phyloP scores from a whole-genome alignment of 2,329 filamentous ascomycete genomes.

The Cucurbitaria berberidis region DNA sequence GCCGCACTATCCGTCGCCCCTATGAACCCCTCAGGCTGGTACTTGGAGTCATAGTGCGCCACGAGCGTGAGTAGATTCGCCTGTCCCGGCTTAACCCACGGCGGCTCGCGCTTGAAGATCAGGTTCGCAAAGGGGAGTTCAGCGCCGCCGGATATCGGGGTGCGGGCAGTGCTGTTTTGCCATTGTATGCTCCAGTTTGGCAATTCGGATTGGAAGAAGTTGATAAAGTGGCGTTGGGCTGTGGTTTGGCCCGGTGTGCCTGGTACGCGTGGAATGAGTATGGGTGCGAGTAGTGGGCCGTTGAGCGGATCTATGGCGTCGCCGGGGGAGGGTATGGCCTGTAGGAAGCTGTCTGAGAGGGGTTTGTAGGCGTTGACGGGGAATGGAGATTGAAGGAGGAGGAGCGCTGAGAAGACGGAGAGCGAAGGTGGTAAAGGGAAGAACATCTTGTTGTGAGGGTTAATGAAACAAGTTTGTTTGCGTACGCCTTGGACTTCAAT shows the following conservation, averaged over 20 bases:
- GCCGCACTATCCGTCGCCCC: constrained; percentile 93
- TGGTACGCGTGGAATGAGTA: constrained; percentile 86
- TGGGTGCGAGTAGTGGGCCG: constrained; percentile 80
- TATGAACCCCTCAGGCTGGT: constrained; percentile 82
- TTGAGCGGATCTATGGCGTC: constrained; percentile 77
- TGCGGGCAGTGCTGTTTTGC: constrained; percentile 89
- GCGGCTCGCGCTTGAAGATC: constrained; percentile 85
- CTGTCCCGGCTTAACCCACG: constrained; percentile 76
- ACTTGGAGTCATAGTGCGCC: constrained; percentile 91
- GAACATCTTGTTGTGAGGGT: constrained; percentile 19
- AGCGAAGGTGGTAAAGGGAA: constrained; percentile 17
- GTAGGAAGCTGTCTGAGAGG: constrained; percentile 77
- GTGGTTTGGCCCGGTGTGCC: constrained; percentile 76
- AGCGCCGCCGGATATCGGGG: constrained; percentile 73
- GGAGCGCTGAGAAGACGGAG: constrained; percentile 16
- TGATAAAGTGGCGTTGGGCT: constrained; percentile 80
- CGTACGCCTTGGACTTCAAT: not conserved
- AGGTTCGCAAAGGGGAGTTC: constrained; percentile 86
- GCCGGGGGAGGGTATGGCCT: constrained; percentile 72
- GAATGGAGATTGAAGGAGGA: constrained; percentile 23
- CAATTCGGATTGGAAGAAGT: constrained; percentile 77
- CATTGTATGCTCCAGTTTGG: constrained; percentile 80
- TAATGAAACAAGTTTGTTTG: not conserved
- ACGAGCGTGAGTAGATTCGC: constrained; percentile 83
- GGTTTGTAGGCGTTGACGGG: constrained; percentile 58